A percentile compares a stretch with the other conserved stretches of the same genome.
phyloP scores from a whole-genome alignment of 2,329 filamentous ascomycete genomes.

The Allantophomopsis cytisporea region DNA sequence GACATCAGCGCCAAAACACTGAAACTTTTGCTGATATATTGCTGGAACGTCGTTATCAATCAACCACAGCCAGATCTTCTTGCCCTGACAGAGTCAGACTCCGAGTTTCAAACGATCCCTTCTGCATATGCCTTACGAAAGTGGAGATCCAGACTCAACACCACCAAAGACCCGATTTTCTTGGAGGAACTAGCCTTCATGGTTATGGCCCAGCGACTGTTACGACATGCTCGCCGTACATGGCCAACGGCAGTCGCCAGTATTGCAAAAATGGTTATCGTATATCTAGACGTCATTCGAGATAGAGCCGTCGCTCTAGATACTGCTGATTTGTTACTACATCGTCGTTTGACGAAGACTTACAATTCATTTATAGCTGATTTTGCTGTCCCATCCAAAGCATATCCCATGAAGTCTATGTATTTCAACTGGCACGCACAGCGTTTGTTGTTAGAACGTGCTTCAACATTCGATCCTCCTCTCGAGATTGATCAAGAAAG shows the following conservation, averaged over 20 bases:
- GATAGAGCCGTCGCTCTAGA: background rate
- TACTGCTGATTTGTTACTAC: background rate
- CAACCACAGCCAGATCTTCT: background rate
- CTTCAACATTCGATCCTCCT: conserved; percentile 30
- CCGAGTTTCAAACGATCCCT: no score
- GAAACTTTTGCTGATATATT: conserved; percentile 3
- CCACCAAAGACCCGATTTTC: background rate
- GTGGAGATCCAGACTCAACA: background rate
- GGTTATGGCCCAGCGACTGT: conserved; percentile 9
- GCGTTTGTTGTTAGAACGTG: conserved; percentile 35
- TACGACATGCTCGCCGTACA: conserved; percentile 13
- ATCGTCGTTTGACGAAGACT: conserved; percentile 15
- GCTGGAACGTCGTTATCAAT: conserved; percentile 3
- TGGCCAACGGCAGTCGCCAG: conserved; percentile 13
- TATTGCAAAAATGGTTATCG: conserved; percentile 11
- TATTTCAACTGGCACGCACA: conserved; percentile 44
- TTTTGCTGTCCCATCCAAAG: conserved; percentile 21
- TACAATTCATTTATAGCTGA: conserved; percentile 26
- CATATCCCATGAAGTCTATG: conserved; percentile 22
- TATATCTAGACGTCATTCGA: conserved; percentile 5
- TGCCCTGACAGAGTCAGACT: background rate
- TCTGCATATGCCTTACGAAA: no score
- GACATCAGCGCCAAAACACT: conserved; percentile 8
- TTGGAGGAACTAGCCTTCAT: conserved; percentile 7
- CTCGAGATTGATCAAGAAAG: conserved; percentile 34